phyloP scores from a whole-genome alignment of 2,329 filamentous ascomycete species.

The Metarhizium rileyi region DNA sequence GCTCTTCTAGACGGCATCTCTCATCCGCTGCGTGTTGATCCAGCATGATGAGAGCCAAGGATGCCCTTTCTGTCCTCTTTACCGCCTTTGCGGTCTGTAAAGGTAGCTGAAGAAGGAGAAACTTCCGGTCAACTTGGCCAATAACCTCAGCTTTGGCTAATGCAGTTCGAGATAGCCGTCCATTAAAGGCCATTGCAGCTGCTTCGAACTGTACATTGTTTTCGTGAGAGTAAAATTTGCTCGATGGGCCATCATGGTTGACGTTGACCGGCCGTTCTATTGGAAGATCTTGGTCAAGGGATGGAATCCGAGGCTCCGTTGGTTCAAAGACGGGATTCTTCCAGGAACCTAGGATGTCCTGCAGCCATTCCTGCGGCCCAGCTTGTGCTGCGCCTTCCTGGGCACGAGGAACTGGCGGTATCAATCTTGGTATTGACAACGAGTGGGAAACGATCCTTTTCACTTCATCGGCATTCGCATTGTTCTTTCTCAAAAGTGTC shows the following conservation, averaged over 20 bases:
- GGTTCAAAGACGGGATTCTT: conserved; percentile 65
- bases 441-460: not conserved
- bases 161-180: conserved; percentile 50
- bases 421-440: not conserved
- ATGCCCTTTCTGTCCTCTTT: not conserved
- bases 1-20: conserved; percentile 64
- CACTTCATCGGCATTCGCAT: not conserved
- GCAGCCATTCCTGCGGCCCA: conserved; percentile 43
- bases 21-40: conserved; percentile 97
- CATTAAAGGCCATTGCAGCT: conserved; percentile 20
- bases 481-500: not conserved
- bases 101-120: conserved; percentile 60
- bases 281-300: conserved; percentile 17
- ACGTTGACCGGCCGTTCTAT: conserved; percentile 1
- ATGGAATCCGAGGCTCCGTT: conserved; percentile 35
- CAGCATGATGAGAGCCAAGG: conserved; percentile 60
- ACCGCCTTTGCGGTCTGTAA: conserved; percentile 7
- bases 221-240: conserved; percentile 6
- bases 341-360: conserved; percentile 54
- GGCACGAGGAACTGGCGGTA: not conserved
- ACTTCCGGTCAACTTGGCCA: conserved; percentile 82
- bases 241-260: conserved; percentile 2
- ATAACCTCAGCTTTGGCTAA: conserved; percentile 57
- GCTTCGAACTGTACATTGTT: conserved; percentile 19
- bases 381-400: conserved; percentile 5